Conservation (phyloP, 1,284 basidiomycete species). For the Malassezia dermatis region DNA sequence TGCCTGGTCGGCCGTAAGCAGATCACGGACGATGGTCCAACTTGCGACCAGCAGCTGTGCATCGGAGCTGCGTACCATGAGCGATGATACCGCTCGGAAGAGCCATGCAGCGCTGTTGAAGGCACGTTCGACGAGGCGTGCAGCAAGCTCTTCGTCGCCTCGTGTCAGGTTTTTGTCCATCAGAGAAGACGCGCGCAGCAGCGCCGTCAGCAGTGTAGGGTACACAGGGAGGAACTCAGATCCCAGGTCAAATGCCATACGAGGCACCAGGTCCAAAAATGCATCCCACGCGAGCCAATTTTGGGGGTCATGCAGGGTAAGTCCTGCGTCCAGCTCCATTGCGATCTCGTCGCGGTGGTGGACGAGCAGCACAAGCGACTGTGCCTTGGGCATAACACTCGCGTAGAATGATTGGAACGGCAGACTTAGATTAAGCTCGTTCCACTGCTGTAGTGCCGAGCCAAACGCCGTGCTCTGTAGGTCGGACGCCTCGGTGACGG, state of each 20-base stretch:
- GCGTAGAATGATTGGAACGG: slow-evolving; percentile 33
- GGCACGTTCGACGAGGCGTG: slow-evolving; percentile 39
- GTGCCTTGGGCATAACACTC: slow-evolving; percentile 23
- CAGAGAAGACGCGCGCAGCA: slow-evolving; percentile 33
- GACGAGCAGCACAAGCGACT: slow-evolving; percentile 38
- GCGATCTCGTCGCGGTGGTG: slow-evolving; percentile 35
- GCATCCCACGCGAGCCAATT: slow-evolving; percentile 41
- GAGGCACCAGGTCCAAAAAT: slow-evolving; percentile 40
- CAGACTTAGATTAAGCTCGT: slow-evolving; percentile 43
- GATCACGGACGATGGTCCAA: slow-evolving; percentile 10
- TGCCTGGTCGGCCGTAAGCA: not conserved
- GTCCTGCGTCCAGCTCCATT: slow-evolving; percentile 14
- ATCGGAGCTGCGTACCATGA: slow-evolving; percentile 26
- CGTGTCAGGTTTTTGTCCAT: slow-evolving; percentile 29
- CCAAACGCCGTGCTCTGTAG: slow-evolving; percentile 19
- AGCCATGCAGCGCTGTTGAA: slow-evolving; percentile 42
- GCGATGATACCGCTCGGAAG: slow-evolving; percentile 32
- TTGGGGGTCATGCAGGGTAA: slow-evolving; percentile 16
- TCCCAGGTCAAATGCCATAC: slow-evolving; percentile 40
- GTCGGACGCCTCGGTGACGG: slow-evolving; percentile 17
- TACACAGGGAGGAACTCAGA: slow-evolving; percentile 44
- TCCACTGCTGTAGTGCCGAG: slow-evolving; percentile 36
- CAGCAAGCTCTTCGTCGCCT: slow-evolving; percentile 39
- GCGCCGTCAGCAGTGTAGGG: slow-evolving; percentile 26
- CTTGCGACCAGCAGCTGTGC: slow-evolving; percentile 3